phyloP scores from a whole-genome alignment of 2,329 filamentous ascomycete species.

The Ascosphaera apis region DNA sequence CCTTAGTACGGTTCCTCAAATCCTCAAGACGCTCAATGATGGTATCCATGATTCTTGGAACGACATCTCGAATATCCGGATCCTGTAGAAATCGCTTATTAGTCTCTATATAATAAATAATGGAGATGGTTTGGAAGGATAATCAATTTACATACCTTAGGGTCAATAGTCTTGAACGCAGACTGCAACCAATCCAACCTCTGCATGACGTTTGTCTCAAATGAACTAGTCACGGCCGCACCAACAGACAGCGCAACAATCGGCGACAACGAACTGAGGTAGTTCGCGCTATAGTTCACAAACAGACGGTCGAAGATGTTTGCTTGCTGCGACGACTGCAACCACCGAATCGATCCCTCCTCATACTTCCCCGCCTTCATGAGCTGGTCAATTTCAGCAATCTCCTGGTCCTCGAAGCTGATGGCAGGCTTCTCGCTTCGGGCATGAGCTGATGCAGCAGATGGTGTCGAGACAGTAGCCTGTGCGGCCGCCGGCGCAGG shows the following conservation, averaged over 20 bases:
- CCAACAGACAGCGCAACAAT: slow-evolving; percentile 37
- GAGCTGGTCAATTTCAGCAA: slow-evolving; percentile 18
- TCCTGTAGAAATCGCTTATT: slow-evolving; percentile 16
- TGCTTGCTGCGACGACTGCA: slow-evolving; percentile 35
- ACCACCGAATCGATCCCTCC: slow-evolving; percentile 29
- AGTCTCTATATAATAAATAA: slow-evolving; percentile 3
- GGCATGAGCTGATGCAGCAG: slow-evolving; percentile 5
- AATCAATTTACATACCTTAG: slow-evolving; percentile 17
- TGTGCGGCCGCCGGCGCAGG: slow-evolving; percentile 5
- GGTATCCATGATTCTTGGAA: slow-evolving; percentile 36
- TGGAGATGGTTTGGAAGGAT: neutral
- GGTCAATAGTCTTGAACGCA: slow-evolving; percentile 31
- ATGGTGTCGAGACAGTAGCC: slow-evolving; percentile 6
- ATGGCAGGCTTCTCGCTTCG: slow-evolving; percentile 4
- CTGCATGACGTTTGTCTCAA: slow-evolving; percentile 29
- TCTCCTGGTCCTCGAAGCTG: slow-evolving; percentile 18
- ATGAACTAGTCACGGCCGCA: slow-evolving; percentile 34
- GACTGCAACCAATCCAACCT: slow-evolving; percentile 36
- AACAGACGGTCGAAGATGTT: slow-evolving; percentile 41
- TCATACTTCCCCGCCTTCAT: slow-evolving; percentile 20
- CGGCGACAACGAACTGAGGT: slow-evolving; percentile 30
- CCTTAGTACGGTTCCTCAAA: slow-evolving; percentile 32
- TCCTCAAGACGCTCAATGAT: slow-evolving; percentile 32
- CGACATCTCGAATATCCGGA: slow-evolving; percentile 31
- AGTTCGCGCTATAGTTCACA: slow-evolving; percentile 31